Base-by-base conservation (phyloP, 2,329 filamentous ascomycete genomes). In the Hypoxylon sp. region DNA sequence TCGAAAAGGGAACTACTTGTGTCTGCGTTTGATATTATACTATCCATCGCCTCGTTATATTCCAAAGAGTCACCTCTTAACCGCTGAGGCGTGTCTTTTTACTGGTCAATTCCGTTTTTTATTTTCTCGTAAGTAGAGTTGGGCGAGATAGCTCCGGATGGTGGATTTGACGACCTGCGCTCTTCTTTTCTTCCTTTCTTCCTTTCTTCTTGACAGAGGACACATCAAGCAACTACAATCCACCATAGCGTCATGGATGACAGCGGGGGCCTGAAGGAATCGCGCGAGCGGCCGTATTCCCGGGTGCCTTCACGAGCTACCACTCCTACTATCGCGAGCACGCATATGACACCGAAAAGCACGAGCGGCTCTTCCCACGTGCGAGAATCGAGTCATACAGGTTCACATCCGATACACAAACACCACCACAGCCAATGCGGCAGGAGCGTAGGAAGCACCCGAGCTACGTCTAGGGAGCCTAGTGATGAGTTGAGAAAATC, bases 221-320 rank as follows among this genome's bases (percentile, higher is more conserved):
- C 22, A 55, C 47, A 17, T 29, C 13, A 39, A 65, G 22, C 55
- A 10, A 39, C n/a, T 24, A 39, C 9, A n/a, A 42, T 46, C 54
- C 35, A 5, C 6, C 14, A 37, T 56, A 54, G 47, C 48, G 61
- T 61, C 37, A 79, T 79, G 76, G 77, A 78, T 55, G 53, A 55
- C 24, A 62, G 50, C 13, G 54, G 56, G 60, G 50, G 60, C 17
- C 72, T 70, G 31, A 75, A 68, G 55, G 74, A 74, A 44, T 68
- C 67, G 47, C 69, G 73, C 55, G 74, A 76, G 63, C 74, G 75
- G 26, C 67, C 70, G 42, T 75, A 81, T 67, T 77, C 81, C 68
- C 84, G 83, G 64, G 80, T 81, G 9, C 77, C 81, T 33, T 87
- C 85, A 13, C 81, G 83, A 65, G 82, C 83, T 19, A 86, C 73